These are phyloP conservation scores for Nicotiana obtusifolia DNA, from an alignment of 257 asterid species.

Conservation along the genomic window DNA sequence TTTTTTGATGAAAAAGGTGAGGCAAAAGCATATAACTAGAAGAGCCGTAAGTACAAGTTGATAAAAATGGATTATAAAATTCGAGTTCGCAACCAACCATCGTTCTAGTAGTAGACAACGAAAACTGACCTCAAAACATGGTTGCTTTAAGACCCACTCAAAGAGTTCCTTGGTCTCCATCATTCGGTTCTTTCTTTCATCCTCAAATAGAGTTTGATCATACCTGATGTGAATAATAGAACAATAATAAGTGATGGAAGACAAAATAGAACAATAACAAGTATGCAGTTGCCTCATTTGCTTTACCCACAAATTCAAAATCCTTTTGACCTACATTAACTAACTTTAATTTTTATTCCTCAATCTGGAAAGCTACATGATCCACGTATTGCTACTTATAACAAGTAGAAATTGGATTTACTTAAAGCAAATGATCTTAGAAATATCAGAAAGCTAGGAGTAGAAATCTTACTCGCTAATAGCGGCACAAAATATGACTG, in stretches of 20 bases:
- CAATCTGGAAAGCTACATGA: not conserved
- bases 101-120: slow-evolving; percentile 11
- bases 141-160: slow-evolving; percentile 96
- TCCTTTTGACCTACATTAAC: not conserved
- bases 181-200: slow-evolving; percentile 89
- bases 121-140: slow-evolving; percentile 81
- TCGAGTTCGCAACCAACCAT: not conserved
- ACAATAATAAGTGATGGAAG: not conserved
- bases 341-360: not conserved
- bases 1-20: not conserved
- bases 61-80: not conserved
- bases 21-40: not conserved
- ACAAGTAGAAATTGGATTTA: not conserved
- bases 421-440: not conserved
- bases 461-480: slow-evolving; percentile 78
- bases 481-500: slow-evolving; percentile 98
- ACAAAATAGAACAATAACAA: not conserved
- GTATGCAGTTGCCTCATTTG: not conserved
- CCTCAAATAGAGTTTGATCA: slow-evolving; percentile 92
- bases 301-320: not conserved
- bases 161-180: slow-evolving; percentile 96
- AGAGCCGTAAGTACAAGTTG: not conserved
- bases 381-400: not conserved
- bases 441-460: slow-evolving; percentile 9
- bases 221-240: slow-evolving; percentile 46